Evolutionary conservation across 2,329 filamentous ascomycete genomes (phyloP).

Genomic region (Penicillium capsulatum): DNA sequence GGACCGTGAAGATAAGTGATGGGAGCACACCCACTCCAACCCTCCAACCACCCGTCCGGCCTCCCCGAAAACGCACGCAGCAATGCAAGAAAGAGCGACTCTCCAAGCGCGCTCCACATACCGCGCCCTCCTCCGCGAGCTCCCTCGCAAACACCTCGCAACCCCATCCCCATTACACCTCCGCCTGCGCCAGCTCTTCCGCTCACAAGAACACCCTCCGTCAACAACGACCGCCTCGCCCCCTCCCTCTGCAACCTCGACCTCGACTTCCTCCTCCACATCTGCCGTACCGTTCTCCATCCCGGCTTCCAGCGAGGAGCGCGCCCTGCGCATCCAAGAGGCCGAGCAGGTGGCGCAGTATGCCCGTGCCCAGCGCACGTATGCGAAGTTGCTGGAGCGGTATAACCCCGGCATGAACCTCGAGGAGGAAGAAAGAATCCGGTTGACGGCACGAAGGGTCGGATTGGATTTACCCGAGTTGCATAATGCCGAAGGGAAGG

Average conservation of each 20-base stretch:
- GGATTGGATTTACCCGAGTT: conserved; percentile 75
- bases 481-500: conserved; percentile 47
- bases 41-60: neutral
- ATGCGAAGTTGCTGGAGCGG: conserved; percentile 74
- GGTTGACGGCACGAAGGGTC: conserved; percentile 78
- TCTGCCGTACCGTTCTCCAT: conserved; percentile 14
- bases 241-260: neutral
- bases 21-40: too few species aligned
- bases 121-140: conserved; percentile 81
- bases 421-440: conserved; percentile 76
- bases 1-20: too few species aligned
- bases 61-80: conserved; percentile 3
- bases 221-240: conserved; percentile 13
- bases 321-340: conserved; percentile 42
- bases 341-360: conserved; percentile 79
- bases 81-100: conserved; percentile 23
- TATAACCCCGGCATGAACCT: conserved; percentile 93
- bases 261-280: neutral
- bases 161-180: conserved; percentile 65
- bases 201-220: conserved; percentile 30
- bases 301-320: conserved; percentile 12
- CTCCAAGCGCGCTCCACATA: conserved; percentile 68
- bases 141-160: conserved; percentile 65
- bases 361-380: conserved; percentile 77
- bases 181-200: conserved; percentile 63